Percentiles rank a stretch among this genome's conserved stretches.
These are phyloP conservation scores for Phytopythium mirpurense DNA, from an alignment of 352 stramenopile genomes.

Conservation along the genomic window DNA sequence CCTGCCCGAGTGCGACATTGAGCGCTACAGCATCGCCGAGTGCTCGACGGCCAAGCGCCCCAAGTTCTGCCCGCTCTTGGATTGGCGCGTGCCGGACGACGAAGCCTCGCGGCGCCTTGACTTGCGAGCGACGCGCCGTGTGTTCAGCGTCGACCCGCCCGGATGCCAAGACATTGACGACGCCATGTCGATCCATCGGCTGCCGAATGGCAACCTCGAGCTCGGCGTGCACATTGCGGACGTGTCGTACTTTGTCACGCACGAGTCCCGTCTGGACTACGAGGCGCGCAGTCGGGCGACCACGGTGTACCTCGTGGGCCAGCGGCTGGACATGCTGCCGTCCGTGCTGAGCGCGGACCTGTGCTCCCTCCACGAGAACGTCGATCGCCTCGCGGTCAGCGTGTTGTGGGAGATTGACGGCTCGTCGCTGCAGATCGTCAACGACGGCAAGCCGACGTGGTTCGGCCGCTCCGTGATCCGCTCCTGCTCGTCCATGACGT, in stretches of 20 bases:
- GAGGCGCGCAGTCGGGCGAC: conserved; percentile 90
- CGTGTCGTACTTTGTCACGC: conserved; percentile 97
- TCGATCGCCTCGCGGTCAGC: conserved; percentile 87
- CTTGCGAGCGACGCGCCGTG: conserved; percentile 53
- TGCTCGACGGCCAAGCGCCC: conserved; percentile 77
- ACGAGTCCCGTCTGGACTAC: conserved; percentile 94
- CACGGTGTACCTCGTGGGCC: conserved; percentile 97
- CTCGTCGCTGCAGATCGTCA: conserved; percentile 44
- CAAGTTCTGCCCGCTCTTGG: conserved; percentile 39
- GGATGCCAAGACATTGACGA: conserved; percentile 91
- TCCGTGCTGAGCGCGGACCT: conserved; percentile 85
- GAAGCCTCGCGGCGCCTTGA: conserved; percentile 59
- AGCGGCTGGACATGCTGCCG: conserved; percentile 91
- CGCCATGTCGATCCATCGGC: conserved; percentile 75
- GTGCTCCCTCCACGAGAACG: conserved; percentile 89
- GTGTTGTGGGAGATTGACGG: conserved; percentile 90
- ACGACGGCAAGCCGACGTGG: conserved; percentile 47
- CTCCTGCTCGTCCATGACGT: conserved; percentile 89
- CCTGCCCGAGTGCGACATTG: conserved; percentile 72
- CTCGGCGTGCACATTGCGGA: conserved; percentile 99
- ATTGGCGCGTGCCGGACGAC: conserved; percentile 57
- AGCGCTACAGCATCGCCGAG: conserved; percentile 49
- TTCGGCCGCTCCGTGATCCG: conserved; percentile 96
- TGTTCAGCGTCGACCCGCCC: conserved; percentile 88
- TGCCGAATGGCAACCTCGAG: conserved; percentile 84